Evolutionary conservation across 2,329 filamentous ascomycete species (phyloP), one percentile per base, ranked within the genome.

Genomic region (Cordyceps javanica): DNA sequence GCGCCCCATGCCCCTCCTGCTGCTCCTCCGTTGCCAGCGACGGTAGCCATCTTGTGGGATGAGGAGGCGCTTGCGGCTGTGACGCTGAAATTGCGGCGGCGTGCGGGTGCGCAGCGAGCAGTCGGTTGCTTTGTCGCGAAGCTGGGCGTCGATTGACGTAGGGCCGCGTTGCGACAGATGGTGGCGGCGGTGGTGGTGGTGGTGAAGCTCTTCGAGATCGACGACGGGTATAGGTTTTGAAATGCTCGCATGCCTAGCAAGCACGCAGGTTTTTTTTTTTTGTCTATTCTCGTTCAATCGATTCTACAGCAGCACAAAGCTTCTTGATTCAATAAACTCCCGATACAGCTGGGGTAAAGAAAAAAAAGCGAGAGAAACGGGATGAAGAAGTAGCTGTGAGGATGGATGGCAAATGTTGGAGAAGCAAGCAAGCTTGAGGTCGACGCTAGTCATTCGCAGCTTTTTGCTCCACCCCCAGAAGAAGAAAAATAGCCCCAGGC

Each of bases 1-100:
- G 72, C 72, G 30, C 72, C 72, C 70, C 70, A 72, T 7, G 72
- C 64, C 51, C 70, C 39, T 2, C 39, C 67, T 7, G 72, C 64
- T 53, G 69, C 39, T 2, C 39, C 67, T 28, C 69, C 67, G 16
- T 61, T 61, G 39, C 62, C 61, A 25, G 64, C 57, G 10, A n/a
- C n/a, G n/a, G 46, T 38, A 10, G 55, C 46, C 55, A 57, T 57
- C 8, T 11, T 28, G 7, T 51, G 25, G 6, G 26, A 19, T 1
- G 2, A 16, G 23, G 2, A 16, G 23, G 30, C 13, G 26, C 9
- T 41, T 6, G 2, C 26, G 19, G n/a, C n/a, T n/a, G 53, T 38
- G 1, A 23, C 19, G 25, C 25, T 42, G 3, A 56, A 42, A 0
- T 4, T 2, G 2, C 34, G 36, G 2, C 2, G 36, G 1, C n/a